phyloP scores from a whole-genome alignment of 495 filamentous ascomycete genomes.

The Pseudotulostoma volvatum region DNA sequence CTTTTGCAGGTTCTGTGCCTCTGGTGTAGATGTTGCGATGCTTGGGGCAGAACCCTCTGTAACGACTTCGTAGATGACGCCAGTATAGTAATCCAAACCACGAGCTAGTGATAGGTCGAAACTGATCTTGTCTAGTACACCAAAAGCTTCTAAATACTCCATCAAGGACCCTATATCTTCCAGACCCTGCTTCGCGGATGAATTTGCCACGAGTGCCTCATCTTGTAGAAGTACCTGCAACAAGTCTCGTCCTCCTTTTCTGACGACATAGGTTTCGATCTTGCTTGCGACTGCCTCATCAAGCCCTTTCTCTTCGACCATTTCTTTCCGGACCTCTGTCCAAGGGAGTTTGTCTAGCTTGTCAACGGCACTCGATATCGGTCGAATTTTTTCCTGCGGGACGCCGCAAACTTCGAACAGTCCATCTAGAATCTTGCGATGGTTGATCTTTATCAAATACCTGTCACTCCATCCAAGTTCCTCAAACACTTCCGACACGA shows the following conservation, averaged over 20 bases:
- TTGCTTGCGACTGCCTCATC: constrained; percentile 57
- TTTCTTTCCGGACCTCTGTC: constrained; percentile 79
- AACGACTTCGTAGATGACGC: constrained; percentile 82
- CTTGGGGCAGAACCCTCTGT: constrained; percentile 66
- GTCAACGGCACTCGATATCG: constrained; percentile 82
- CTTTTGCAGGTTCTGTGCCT: constrained; percentile 32
- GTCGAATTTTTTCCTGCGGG: constrained; percentile 65
- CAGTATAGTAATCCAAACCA: constrained; percentile 88
- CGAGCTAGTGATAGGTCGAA: constrained; percentile 75
- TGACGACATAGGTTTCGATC: constrained; percentile 66
- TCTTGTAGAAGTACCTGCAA: constrained; percentile 47
- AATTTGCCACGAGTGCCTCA: constrained; percentile 46
- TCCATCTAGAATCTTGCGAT: constrained; percentile 86
- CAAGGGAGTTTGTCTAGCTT: constrained; percentile 90
- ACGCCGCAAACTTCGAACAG: constrained; percentile 86
- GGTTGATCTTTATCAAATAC: constrained; percentile 86
- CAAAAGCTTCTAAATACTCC: constrained; percentile 63
- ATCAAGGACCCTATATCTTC: constrained; percentile 71
- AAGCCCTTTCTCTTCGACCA: constrained; percentile 85
- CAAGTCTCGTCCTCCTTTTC: constrained; percentile 51
- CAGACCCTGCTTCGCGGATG: constrained; percentile 57
- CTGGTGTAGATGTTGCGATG: constrained; percentile 23
- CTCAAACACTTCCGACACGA: constrained; percentile 76
- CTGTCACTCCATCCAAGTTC: constrained; percentile 51
- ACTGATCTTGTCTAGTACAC: constrained; percentile 50